Base-by-base conservation (phyloP, 148 eudicot genomes). In the Spergularia bocconei region DNA sequence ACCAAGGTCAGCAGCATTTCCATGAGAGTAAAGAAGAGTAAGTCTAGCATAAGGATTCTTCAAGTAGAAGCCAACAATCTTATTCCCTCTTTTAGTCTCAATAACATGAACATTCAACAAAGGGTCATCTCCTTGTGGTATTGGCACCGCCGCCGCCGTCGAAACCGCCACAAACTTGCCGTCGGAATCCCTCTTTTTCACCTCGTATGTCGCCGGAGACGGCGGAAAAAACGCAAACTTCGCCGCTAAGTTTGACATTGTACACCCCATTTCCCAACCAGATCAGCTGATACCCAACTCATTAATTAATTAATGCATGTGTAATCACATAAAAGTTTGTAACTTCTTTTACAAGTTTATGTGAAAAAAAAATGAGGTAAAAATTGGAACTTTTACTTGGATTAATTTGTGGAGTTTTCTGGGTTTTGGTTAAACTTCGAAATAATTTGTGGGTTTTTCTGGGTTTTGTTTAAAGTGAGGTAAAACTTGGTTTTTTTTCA, bases 141-240 rank as follows among this genome's bases (percentile, higher is more conserved):
- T 77, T 14, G 89, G 86, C 12, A 82, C 78, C 7, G 96, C 74
- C 60, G 86, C 78, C 21, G 91, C 75, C 13, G 92, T 75, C 0
- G 91, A 84, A 59, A 90, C 88, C 15, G 97, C 97, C 47, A 82
- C 82, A 15, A 86, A 77, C 74, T 81, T 87, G 39, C 92, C 93
- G 71, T 87, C 91, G 20, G 67, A 33, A 4, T 81, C 89, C 70
- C 83, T 82, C 81, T 84, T 88, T 75, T 90, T 89, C 16, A 92
- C 86, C 78, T 91, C 85, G 70, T 95, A 95, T 1, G 98, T 95
- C n/a, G 96, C 75, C 51, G 98, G 98, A 21, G 90, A 76, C 0
- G 98, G 98, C 12, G 98, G 98, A 58, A 95, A 95, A 80, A 95
- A 95, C 20, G 98, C 97, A 72, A 95, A 90, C 74, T 92, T 95